Percentiles rank a stretch among this genome's conserved stretches.
Evolutionary conservation across 768 basidiomycete genomes (phyloP).

Genomic region (Saitozyma sp.): DNA sequence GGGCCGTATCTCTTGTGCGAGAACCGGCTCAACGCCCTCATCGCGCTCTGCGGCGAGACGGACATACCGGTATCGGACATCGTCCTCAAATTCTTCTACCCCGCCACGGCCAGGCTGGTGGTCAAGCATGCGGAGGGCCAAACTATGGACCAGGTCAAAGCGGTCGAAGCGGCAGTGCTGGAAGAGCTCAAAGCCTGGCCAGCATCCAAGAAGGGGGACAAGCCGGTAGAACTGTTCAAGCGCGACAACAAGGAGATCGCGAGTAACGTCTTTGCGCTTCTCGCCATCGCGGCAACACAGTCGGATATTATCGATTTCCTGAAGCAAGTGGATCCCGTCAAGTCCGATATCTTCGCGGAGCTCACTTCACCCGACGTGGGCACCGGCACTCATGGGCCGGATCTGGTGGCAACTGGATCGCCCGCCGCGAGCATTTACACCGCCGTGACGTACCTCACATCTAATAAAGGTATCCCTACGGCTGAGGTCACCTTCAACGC

Average conservation of each 20-base stretch:
- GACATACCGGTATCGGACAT: conserved; percentile 1
- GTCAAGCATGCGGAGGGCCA: not conserved
- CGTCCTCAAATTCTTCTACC: conserved; percentile 2
- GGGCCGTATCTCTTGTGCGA: conserved; percentile 61
- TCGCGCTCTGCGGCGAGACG: conserved; percentile 1
- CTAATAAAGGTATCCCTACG: conserved; percentile 31
- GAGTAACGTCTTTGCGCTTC: not conserved
- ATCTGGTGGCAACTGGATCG: not conserved
- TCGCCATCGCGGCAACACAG: not conserved
- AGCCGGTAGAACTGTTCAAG: not conserved
- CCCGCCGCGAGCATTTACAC: not conserved
- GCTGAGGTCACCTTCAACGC: conserved; percentile 75
- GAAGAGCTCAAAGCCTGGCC: not conserved
- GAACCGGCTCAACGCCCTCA: not conserved
- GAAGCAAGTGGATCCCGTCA: no score
- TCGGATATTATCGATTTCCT: not conserved
- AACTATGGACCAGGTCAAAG: not conserved
- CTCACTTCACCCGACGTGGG: not conserved
- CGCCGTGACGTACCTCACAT: conserved; percentile 25
- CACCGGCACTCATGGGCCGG: not conserved
- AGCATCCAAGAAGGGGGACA: not conserved
- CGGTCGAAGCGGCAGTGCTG: not conserved
- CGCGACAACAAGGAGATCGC: conserved; percentile 28
- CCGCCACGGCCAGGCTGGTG: conserved; percentile 5
- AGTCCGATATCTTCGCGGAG: not conserved